Percentiles rank a stretch among this genome's conserved stretches.
Conservation (phyloP, 768 basidiomycete genomes). For the Psilocybe tampanensis region DNA sequence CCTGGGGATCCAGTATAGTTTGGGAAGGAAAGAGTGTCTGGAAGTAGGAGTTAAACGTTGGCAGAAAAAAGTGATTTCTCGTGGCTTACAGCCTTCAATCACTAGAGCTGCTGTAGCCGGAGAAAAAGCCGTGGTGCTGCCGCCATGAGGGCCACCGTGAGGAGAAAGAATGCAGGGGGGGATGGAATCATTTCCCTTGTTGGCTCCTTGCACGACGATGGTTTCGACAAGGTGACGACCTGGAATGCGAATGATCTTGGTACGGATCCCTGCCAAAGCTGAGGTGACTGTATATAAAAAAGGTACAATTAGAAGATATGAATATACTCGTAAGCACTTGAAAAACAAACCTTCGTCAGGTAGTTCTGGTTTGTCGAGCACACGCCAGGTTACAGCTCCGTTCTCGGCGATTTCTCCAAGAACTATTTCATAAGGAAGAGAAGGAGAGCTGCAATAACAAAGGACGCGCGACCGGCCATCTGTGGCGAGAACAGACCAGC, state of each 20-base stretch:
- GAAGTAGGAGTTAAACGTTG: neutral
- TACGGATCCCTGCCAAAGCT: constrained; percentile 42
- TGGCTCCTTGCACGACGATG: constrained; percentile 43
- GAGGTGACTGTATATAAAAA: constrained; percentile 36
- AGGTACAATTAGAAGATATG: neutral
- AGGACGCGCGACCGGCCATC: constrained; percentile 45
- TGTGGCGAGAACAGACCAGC: constrained; percentile 57
- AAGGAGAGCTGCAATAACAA: constrained; percentile 51
- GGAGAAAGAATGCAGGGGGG: constrained; percentile 51
- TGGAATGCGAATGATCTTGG: constrained; percentile 52
- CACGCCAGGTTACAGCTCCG: constrained; percentile 32
- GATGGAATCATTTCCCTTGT: constrained; percentile 19
- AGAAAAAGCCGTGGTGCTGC: constrained; percentile 48
- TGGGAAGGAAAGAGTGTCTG: constrained; percentile 60
- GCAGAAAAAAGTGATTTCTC: neutral
- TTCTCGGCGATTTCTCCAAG: constrained; percentile 39
- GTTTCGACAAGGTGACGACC: constrained; percentile 53
- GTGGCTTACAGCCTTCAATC: constrained; percentile 60
- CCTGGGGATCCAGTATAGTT: constrained; percentile 75
- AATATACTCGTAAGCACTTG: neutral
- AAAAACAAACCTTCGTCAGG: constrained; percentile 39
- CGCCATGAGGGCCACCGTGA: constrained; percentile 68
- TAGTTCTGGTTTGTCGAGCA: constrained; percentile 46
- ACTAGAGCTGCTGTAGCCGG: constrained; percentile 46
- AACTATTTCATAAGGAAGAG: constrained; percentile 49